A percentile compares a stretch with the other conserved stretches of the same genome.
Conservation (phyloP, 1,284 basidiomycete species). For the Cutaneotrichosporon mucoides region DNA sequence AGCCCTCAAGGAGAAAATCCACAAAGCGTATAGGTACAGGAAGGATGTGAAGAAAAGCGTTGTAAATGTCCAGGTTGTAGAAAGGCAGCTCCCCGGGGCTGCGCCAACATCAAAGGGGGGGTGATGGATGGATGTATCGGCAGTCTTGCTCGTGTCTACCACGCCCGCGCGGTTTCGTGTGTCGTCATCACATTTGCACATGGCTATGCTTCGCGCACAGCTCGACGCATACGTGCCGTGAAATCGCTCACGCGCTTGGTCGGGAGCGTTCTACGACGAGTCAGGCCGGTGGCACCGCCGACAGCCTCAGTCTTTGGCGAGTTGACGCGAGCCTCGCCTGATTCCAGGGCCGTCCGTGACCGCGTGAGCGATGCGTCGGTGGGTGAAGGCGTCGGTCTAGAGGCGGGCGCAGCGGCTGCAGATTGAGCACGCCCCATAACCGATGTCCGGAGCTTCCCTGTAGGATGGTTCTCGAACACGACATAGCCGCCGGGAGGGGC, state of each 20-base stretch:
- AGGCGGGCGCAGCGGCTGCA: background rate
- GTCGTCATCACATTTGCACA: background rate
- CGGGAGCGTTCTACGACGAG: conserved; percentile 17
- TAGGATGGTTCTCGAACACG: conserved; percentile 15
- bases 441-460: background rate
- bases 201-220: conserved; percentile 6
- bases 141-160: background rate
- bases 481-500: conserved; percentile 41
- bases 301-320: conserved; percentile 5
- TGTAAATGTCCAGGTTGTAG: background rate
- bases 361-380: background rate
- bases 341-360: conserved; percentile 7
- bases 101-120: background rate
- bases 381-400: background rate
- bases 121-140: background rate
- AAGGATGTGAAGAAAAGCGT: background rate
- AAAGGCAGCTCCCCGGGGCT: too few species aligned
- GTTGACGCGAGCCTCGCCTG: conserved; percentile 10
- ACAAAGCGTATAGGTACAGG: too few species aligned
- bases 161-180: background rate
- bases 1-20: background rate
- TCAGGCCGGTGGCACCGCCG: conserved; percentile 9
- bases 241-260: conserved; percentile 16
- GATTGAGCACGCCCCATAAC: background rate
- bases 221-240: conserved; percentile 8